Evolutionary conservation across 2,329 filamentous ascomycete genomes (phyloP), one percentile per base, ranked within the genome.

Genomic region (Ophiobolus disseminans): DNA sequence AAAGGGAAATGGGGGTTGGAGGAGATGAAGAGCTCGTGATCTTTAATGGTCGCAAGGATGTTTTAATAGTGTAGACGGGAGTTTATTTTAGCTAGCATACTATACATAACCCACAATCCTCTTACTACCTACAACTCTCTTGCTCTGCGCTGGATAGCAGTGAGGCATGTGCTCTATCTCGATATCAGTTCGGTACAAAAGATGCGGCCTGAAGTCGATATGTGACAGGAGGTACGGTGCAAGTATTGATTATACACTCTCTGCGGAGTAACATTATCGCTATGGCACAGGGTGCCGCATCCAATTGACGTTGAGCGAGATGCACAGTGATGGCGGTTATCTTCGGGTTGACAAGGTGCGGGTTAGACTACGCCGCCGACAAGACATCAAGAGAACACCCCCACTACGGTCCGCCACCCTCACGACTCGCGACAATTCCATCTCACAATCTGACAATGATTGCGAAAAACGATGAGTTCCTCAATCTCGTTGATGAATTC

Each of bases 251-350:
- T n/a, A n/a, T n/a, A n/a, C n/a, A n/a, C n/a, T n/a, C n/a, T n/a
- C n/a, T n/a, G n/a, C n/a, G n/a, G n/a, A n/a, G n/a, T n/a, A n/a
- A n/a, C n/a, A n/a, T n/a, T n/a, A n/a, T n/a, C n/a, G n/a, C n/a
- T n/a, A n/a, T n/a, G n/a, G n/a, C n/a, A n/a, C n/a, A n/a, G n/a
- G n/a, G n/a, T n/a, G n/a, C n/a, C n/a, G 28, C 4, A 31, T 11
- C 34, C 34, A 37, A 37, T 37, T 20, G 34, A 37, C 13, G 36
- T 25, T 16, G 20, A 38, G 36, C 36, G 14, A n/a, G 17, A 7
- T 16, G 19, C 36, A 20, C 16, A 20, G 36, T 38, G 21, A 14
- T 40, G 48, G 58, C 76, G 52, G 45, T 47, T 56, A 56, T 46
- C 35, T 36, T 50, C 53, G 51, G 45, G 32, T 39, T 41, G 45